These are phyloP conservation scores for Elsinoe australis DNA, from an alignment of 2,329 filamentous ascomycete species.

Conservation along the genomic window DNA sequence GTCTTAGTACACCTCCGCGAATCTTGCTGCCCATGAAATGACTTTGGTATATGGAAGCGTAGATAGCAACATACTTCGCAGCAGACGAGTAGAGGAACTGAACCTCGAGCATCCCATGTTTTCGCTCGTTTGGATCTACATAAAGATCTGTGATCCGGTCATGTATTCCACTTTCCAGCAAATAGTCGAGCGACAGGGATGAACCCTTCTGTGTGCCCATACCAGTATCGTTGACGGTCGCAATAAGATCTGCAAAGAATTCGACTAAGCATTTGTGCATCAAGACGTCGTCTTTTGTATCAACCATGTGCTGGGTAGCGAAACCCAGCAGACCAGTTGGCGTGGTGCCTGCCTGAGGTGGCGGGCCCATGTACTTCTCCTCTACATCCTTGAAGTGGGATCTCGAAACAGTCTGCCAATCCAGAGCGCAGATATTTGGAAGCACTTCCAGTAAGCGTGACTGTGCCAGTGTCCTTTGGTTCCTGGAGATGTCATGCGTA, in stretches of 20 bases:
- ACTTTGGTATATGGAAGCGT: conserved; percentile 48
- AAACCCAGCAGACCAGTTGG: conserved; percentile 44
- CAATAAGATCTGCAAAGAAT: conserved; percentile 50
- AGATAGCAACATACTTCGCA: conserved; percentile 51
- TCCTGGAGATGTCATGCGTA: conserved; percentile 38
- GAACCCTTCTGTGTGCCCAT: conserved; percentile 19
- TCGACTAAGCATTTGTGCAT: conserved; percentile 54
- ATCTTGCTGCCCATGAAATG: conserved; percentile 45
- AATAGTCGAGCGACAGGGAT: conserved; percentile 44
- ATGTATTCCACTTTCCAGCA: conserved; percentile 46
- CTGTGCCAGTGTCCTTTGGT: conserved; percentile 52
- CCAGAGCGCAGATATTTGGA: conserved; percentile 44
- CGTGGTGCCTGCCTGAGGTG: conserved; percentile 28
- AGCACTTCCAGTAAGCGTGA: conserved; percentile 53
- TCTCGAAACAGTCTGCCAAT: conserved; percentile 47
- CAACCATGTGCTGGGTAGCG: conserved; percentile 48
- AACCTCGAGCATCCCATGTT: conserved; percentile 44
- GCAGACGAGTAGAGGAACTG: conserved; percentile 48
- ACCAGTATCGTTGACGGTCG: conserved; percentile 30
- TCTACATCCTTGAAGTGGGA: conserved; percentile 49
- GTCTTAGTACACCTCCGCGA: conserved; percentile 40
- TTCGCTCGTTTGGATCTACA: conserved; percentile 41
- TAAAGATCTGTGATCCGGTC: conserved; percentile 44
- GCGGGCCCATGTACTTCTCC: conserved; percentile 29
- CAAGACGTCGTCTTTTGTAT: conserved; percentile 48